Evolutionary conservation across 371 early-diverging fungal genomes (phyloP).

Genomic region (Hamiltosporidium magnivora): DNA sequence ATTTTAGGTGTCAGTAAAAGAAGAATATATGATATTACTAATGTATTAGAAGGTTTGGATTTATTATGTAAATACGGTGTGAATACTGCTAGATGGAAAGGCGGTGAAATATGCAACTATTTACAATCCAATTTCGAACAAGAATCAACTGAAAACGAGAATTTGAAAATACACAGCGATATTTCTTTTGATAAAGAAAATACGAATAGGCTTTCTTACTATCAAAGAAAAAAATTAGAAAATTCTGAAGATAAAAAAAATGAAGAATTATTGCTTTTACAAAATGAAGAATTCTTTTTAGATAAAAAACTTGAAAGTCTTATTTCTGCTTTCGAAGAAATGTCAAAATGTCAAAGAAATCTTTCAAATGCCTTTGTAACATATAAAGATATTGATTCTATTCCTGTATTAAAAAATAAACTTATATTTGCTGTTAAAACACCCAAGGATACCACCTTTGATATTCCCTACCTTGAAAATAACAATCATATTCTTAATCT

Average conservation of each 20-base stretch:
- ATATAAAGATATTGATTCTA: constrained; percentile 41
- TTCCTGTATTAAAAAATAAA: constrained; percentile 31
- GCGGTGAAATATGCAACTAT: neutral
- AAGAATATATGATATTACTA: constrained; percentile 71
- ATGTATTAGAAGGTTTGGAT: constrained; percentile 67
- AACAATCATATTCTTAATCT: neutral
- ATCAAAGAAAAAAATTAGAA: too few relatives aligned
- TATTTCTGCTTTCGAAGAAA: neutral
- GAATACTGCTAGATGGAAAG: constrained; percentile 66
- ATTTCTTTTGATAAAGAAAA: too few relatives aligned
- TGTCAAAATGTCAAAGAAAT: constrained; percentile 38
- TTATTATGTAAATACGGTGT: constrained; percentile 65
- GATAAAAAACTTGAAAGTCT: too few relatives aligned
- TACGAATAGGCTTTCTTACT: too few relatives aligned
- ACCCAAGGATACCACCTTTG: constrained; percentile 33
- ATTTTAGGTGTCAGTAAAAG: constrained; percentile 65
- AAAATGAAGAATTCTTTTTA: too few relatives aligned
- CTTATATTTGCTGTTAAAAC: constrained; percentile 56
- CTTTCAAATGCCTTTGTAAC: constrained; percentile 53
- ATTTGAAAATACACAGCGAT: too few relatives aligned
- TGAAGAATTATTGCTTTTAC: too few relatives aligned
- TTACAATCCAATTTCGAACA: too few relatives aligned
- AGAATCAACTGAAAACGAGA: too few relatives aligned
- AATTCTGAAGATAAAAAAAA: too few relatives aligned
- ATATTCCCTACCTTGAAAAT: neutral